phyloP scores from a whole-genome alignment of 129 eudicot species.

The Flaveria robusta region DNA sequence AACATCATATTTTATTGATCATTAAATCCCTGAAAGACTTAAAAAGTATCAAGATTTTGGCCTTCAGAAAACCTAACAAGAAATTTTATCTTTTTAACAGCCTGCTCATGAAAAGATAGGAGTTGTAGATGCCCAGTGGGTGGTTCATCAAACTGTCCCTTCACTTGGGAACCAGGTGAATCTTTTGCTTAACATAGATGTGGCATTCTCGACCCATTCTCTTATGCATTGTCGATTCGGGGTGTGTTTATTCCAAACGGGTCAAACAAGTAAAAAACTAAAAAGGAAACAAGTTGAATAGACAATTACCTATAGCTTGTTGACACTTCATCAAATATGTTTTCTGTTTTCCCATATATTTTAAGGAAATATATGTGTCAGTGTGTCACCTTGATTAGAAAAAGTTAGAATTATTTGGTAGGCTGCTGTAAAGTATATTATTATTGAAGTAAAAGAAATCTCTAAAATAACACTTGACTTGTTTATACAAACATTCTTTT shows the following conservation, averaged over 20 bases:
- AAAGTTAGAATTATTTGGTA: neutral
- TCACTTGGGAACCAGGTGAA: slow-evolving; percentile 88
- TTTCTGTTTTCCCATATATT: neutral
- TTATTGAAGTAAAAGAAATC: neutral
- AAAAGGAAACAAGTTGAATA: neutral
- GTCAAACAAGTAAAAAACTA: neutral
- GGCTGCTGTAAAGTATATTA: neutral
- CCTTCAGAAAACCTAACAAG: neutral
- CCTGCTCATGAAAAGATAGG: slow-evolving; percentile 97
- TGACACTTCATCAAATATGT: neutral
- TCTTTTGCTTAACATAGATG: neutral
- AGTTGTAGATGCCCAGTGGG: slow-evolving; percentile 91
- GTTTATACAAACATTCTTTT: neutral
- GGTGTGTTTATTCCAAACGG: neutral
- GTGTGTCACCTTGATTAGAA: neutral
- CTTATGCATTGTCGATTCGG: neutral
- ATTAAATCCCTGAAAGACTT: neutral
- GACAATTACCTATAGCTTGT: neutral
- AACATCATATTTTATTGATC: neutral
- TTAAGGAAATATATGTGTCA: neutral
- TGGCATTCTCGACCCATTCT: neutral
- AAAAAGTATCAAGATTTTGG: neutral
- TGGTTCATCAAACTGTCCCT: slow-evolving; percentile 86
- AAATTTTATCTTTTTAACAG: slow-evolving; percentile 36
- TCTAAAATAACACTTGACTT: neutral